Conservation (phyloP, 2,329 filamentous ascomycete genomes). For the Penicillium sp. region DNA sequence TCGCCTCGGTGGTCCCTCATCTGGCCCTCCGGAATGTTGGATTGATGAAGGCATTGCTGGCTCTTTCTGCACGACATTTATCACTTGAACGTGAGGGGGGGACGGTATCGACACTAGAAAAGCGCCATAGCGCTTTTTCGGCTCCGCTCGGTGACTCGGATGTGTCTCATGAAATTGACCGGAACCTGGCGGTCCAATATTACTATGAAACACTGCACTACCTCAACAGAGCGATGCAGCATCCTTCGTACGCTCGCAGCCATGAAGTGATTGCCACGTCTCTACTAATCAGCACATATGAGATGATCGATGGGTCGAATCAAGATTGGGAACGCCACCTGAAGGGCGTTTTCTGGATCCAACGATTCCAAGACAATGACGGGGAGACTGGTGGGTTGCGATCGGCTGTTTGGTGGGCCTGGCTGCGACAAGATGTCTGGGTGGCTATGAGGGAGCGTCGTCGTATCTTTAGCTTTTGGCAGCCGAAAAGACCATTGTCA, state of each 20-base stretch:
- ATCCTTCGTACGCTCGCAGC: constrained; percentile 59
- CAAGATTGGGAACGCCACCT: constrained; percentile 64
- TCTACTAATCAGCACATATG: constrained; percentile 63
- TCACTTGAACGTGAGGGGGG: not conserved
- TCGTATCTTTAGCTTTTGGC: constrained; percentile 61
- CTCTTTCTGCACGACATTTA: constrained; percentile 13
- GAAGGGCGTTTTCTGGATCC: constrained; percentile 67
- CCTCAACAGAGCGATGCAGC: constrained; percentile 61
- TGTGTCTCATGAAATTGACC: constrained; percentile 31
- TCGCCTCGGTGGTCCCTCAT: constrained; percentile 15
- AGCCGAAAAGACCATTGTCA: constrained; percentile 52
- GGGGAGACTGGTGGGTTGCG: constrained; percentile 60
- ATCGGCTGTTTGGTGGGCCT: constrained; percentile 66
- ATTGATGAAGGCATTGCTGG: constrained; percentile 17
- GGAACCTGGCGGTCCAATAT: constrained; percentile 52
- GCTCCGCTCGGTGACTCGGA: constrained; percentile 9
- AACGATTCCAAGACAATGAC: constrained; percentile 63
- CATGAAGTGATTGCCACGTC: constrained; percentile 62
- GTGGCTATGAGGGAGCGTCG: constrained; percentile 63
- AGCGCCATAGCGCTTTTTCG: not conserved
- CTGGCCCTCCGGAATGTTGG: constrained; percentile 16
- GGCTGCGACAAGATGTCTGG: constrained; percentile 68
- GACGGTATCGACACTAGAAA: too few relatives aligned
- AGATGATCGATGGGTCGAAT: constrained; percentile 64
- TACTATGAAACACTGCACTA: constrained; percentile 67